Base-by-base conservation (phyloP, 2,329 filamentous ascomycete species). In the Fusarium phyllophilum region DNA sequence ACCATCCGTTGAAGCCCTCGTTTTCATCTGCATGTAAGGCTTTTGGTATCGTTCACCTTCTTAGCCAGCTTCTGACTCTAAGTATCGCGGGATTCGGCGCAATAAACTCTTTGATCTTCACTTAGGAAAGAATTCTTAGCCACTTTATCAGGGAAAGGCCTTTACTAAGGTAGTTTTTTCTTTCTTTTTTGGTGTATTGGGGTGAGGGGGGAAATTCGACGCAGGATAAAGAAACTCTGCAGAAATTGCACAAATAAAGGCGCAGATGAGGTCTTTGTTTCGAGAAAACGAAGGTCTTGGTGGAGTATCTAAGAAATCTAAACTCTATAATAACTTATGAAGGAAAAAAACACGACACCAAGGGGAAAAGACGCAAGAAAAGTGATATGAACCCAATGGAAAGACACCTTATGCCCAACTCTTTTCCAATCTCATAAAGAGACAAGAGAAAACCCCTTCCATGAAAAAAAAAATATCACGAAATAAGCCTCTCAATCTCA, bases 141-240 rank as follows among this genome's bases (percentile, higher is more conserved):
- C 31, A 33, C 13, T 89, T 87, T 66, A 80, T 86, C 0, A 86
- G 84, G 0, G 78, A 81, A 18, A 84, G 82, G 0, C 51, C 74
- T 7, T 62, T 66, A 6, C 45, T 90, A 34, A 76, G 74, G 13
- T 86, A 86, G 75, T 87, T 84, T 65, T 85, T 83, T 88, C 29
- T 31, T 31, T 7, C 29, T 31, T 31, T 31, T 31, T 31, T 31
- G 29, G 29, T 31, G 29, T 56, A 85, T 1, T 62, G 77, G 13
- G 81, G 80, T 3, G 82, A 86, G 17, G 84, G 85, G 73, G 79
- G 66, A 79, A 31, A 29, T 8, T 26, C n/a, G n/a, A 20, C 12
- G 4, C 29, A 13, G 46, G 22, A 26, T 15, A 20, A 6, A 51
- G 18, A 11, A 6, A 10, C 48, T 34, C 5, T 34, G 12, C 9